Evolutionary conservation across 306 rosid genomes (phyloP), one percentile per base, ranked within the genome.

Genomic region (Castanea sativa): DNA sequence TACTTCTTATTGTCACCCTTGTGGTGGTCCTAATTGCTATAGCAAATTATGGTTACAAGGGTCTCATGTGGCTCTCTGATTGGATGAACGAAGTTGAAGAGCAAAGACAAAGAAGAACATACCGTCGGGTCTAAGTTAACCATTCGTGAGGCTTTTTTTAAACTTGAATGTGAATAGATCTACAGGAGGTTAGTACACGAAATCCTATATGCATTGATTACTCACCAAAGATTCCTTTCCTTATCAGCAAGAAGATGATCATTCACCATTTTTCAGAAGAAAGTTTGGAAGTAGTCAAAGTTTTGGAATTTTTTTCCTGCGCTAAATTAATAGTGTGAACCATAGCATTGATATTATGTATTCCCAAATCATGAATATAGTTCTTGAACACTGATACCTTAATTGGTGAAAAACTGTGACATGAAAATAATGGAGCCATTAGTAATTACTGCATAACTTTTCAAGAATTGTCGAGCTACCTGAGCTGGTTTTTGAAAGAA

Each of bases 1-100:
- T 89, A 82, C 87, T 91, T 84, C 86, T 92, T 19, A 73, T 55
- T 64, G 65, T 85, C 27, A 52, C 71, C 58, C 51, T 92, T 74
- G 56, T 78, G 70, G 60, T 90, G 87, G 86, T 75, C 18, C 73
- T 92, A 76, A 73, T 88, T 69, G 83, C 79, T 12, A 86, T 87
- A 55, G 45, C 87, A 55, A 76, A 78, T 78, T 90, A 81, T 75
- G 94, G 92, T 16, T 89, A 88, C 87, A 87, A 83, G 79, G 95
- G 93, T 72, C 86, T 94, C 16, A 69, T 91, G 67, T 38, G 86
- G 97, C 97, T 94, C 74, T 60, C 71, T 79, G 97, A 92, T 80
- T 87, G 97, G 98, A 94, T 94, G 98, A 90, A 94, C 67, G 92
- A 92, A 87, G 89, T 85, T 30, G 98, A 94, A 18, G 90, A 79